phyloP scores from a whole-genome alignment of 2,329 filamentous ascomycete genomes.

The Neopestalotiopsis clavispora region DNA sequence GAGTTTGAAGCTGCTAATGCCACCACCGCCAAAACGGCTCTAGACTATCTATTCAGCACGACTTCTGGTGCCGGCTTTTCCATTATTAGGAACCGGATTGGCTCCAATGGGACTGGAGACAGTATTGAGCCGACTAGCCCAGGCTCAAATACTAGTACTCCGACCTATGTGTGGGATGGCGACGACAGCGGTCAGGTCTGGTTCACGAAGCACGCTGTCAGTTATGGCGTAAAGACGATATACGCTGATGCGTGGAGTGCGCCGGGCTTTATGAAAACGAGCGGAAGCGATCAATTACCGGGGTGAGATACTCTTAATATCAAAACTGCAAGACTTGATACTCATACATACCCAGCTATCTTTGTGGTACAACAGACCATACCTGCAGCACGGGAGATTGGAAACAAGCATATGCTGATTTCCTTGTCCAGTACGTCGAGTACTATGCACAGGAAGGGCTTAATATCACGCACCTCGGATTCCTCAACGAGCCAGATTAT shows the following conservation, averaged over 20 bases:
- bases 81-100: conserved; percentile 56
- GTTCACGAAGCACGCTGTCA: conserved; percentile 52
- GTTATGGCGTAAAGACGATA: conserved; percentile 42
- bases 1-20: conserved; percentile 41
- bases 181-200: conserved; percentile 56
- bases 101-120: conserved; percentile 38
- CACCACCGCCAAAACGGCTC: conserved; percentile 37
- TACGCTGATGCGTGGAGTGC: conserved; percentile 53
- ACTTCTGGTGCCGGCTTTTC: conserved; percentile 52
- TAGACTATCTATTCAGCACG: conserved; percentile 52
- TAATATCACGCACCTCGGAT: conserved; percentile 50
- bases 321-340: not conserved
- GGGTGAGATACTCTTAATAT: conserved; percentile 22
- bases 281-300: conserved; percentile 36
- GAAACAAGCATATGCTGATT: conserved; percentile 53
- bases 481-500: conserved; percentile 48
- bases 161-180: conserved; percentile 50
- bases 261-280: conserved; percentile 54
- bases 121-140: conserved; percentile 50
- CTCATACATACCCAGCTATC: conserved; percentile 25
- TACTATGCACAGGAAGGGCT: conserved; percentile 50
- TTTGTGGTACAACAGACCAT: conserved; percentile 45
- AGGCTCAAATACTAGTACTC: conserved; percentile 43
- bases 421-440: conserved; percentile 52
- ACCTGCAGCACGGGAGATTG: conserved; percentile 48